Base-by-base conservation (phyloP, 306 rosid genomes). In the Abrus pulchellus region DNA sequence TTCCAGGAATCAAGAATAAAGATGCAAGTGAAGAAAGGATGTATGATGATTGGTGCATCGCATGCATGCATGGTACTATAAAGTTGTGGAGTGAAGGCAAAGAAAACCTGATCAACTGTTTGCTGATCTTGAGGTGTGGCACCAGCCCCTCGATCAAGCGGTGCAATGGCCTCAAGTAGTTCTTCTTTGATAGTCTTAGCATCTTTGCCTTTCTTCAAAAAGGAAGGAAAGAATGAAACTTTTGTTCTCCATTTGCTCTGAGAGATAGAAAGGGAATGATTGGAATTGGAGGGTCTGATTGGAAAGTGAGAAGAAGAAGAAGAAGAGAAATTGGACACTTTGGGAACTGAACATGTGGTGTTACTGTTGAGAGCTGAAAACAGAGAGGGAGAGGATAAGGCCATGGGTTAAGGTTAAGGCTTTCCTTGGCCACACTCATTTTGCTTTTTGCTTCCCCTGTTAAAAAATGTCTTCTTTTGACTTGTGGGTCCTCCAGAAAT, bases 121-220 rank as follows among this genome's bases (percentile, higher is more conserved):
- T 82, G 83, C 83, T 90, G 97, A 49, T 94, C 98, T 68, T 92
- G 86, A 3, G 86, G 82, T 52, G 97, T 76, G 69, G 98, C 97
- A 38, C 88, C 92, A n/a, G 98, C 97, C 1, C 98, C 98, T 49
- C 97, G 88, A 87, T 94, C 98, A 34, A 94, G 93, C 0, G 87
- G 76, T 5, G 85, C 86, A 88, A 94, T 89, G 79, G 93, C 94
- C 9, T 85, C 84, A 14, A 94, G 92, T 78, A 94, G 97, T 80
- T 94, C 91, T 62, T 94, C 87, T 82, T 92, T 94, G 66, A 94
- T 81, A 69, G 79, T 45, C 9, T 77, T 61, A 12, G 89, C 85
- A 68, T 92, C 91, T 64, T 92, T 92, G 9, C 89, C 88, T 74
- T 82, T 94, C 56, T 82, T 88, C 32, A 88, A 49, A 70, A 94